Percentiles rank a stretch among this genome's conserved stretches.
Evolutionary conservation across 257 asterid species (phyloP).

Genomic region (Capsicum chinense): DNA sequence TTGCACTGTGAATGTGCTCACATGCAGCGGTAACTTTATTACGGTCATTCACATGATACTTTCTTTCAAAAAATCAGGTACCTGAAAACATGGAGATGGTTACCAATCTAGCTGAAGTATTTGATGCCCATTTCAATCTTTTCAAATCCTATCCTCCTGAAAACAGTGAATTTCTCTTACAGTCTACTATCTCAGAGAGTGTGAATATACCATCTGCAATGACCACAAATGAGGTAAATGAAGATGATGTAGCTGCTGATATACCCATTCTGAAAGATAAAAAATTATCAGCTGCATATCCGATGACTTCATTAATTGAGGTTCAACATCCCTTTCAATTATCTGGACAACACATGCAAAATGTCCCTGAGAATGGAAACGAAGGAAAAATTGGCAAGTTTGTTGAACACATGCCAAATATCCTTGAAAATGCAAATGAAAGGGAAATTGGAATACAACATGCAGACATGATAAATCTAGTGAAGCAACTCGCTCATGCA

Average conservation of each 20-base stretch:
- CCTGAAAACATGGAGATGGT: constrained; percentile 63
- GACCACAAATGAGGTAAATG: constrained; percentile 33
- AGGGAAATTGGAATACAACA: constrained; percentile 41
- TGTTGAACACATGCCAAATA: constrained; percentile 28
- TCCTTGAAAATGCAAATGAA: constrained; percentile 40
- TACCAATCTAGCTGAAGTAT: constrained; percentile 44
- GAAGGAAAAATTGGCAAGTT: constrained; percentile 37
- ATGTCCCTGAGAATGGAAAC: constrained; percentile 21
- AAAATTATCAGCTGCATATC: constrained; percentile 38
- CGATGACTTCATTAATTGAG: constrained; percentile 41
- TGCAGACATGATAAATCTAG: constrained; percentile 38
- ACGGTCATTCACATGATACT: constrained; percentile 11
- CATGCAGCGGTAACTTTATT: neutral
- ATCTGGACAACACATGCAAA: constrained; percentile 17
- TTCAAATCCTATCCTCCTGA: no score
- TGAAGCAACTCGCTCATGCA: constrained; percentile 43
- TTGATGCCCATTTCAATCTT: constrained; percentile 37
- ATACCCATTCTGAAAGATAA: constrained; percentile 36
- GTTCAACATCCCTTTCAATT: constrained; percentile 52
- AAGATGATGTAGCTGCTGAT: constrained; percentile 40
- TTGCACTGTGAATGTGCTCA: neutral
- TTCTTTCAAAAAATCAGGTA: constrained; percentile 57
- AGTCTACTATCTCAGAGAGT: constrained; percentile 40
- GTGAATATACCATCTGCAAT: constrained; percentile 43
- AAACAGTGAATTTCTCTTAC: neutral